Base-by-base conservation (phyloP, 306 rosid species). In the Vigna hirtella region DNA sequence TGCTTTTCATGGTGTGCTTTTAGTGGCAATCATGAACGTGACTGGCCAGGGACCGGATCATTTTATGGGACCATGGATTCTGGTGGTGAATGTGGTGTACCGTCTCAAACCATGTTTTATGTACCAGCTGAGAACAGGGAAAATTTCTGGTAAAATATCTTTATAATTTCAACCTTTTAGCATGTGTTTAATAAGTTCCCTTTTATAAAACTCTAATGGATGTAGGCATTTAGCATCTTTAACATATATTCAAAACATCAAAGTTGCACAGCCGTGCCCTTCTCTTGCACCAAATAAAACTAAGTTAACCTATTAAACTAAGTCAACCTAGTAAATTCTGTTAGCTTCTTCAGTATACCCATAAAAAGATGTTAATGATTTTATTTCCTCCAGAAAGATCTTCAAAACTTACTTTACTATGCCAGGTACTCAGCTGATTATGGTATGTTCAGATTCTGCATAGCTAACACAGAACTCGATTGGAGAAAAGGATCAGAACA, bases 1-100 rank as follows among this genome's bases (percentile, higher is more conserved):
- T 61, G 71, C 82, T 64, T 49, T 62, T 66, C 73, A 16, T 53
- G 20, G 11, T 70, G 26, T 66, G 66, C 79, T 79, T 89, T 34
- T 72, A 92, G 98, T 78, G 98, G 98, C 72, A 95, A 95, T 79
- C 98, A 95, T 62, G 98, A 95, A 83, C 97, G 98, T 73, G 98
- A 95, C 88, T 95, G 98, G 98, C 98, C 97, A 14, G 86, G 85
- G 58, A 66, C 86, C 49, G 97, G 98, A 61, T 92, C 98, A 42
- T 91, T 95, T 78, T 95, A 91, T 59, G 93, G 85, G 72, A 88
- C 24, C 89, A 7, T 84, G 86, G 98, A 95, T 86, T 95, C 96
- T 2, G 98, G 98, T 17, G 98, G 98, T 79, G 98, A 95, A 87
- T 95, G 98, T 26, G 98, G 98, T 53, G 98, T 95, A 48, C 69